Evolutionary conservation across 768 basidiomycete genomes (phyloP).

Genomic region (Mycena kentingensis): DNA sequence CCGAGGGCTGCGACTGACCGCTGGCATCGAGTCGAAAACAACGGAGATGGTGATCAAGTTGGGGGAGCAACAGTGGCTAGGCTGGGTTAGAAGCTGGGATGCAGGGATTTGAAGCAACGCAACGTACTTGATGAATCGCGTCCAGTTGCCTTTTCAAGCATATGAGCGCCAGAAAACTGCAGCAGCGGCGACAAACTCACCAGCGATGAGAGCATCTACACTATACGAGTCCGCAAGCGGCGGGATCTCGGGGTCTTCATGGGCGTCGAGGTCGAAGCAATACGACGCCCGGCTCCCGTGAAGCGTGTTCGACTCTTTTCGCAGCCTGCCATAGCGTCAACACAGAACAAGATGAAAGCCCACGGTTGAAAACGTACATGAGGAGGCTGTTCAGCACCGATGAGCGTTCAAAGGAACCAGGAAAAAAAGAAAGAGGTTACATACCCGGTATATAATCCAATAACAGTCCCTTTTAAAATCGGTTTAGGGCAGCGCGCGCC

Average conservation of each 20-base stretch:
- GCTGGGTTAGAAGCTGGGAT: constrained; percentile 9
- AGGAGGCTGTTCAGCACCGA: constrained; percentile 37
- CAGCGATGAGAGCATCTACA: constrained; percentile 60
- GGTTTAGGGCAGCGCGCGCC: constrained; percentile 41
- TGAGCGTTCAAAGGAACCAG: not conserved
- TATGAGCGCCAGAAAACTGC: constrained; percentile 5
- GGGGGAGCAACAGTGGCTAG: constrained; percentile 70
- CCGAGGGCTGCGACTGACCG: constrained; percentile 37
- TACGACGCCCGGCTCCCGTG: constrained; percentile 44
- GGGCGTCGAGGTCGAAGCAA: constrained; percentile 65
- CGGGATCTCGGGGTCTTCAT: constrained; percentile 42
- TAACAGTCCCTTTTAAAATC: constrained; percentile 35
- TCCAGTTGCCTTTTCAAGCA: constrained; percentile 64
- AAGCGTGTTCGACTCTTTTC: constrained; percentile 43
- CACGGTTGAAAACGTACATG: constrained; percentile 38
- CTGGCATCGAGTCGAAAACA: constrained; percentile 61
- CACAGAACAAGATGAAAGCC: not conserved
- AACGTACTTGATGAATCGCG: constrained; percentile 69
- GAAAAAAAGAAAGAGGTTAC: constrained; percentile 10
- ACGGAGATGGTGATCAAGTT: constrained; percentile 60
- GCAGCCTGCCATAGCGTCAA: constrained; percentile 35
- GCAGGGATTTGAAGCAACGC: not conserved
- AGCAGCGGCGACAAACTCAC: not conserved
- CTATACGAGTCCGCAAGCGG: constrained; percentile 43
- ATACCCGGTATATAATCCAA: constrained; percentile 73